Evolutionary conservation across 768 basidiomycete genomes (phyloP).

Genomic region (Pisolithus tinctorius): DNA sequence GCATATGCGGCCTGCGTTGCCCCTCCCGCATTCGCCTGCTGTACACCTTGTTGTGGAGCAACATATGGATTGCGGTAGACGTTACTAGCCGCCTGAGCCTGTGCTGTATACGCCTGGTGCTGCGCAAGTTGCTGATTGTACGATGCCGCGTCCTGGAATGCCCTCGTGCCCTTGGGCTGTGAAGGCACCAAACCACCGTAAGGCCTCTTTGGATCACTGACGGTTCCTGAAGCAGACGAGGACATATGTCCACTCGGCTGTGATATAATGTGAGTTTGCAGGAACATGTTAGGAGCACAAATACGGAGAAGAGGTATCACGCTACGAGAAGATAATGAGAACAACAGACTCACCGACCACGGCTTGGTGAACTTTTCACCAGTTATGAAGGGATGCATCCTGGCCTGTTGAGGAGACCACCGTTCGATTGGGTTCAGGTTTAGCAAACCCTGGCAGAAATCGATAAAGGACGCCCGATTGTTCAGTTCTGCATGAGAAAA

Average conservation of each 20-base stretch:
- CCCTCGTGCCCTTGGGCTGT: constrained; percentile 78
- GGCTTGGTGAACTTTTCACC: constrained; percentile 92
- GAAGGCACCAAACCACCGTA: constrained; percentile 91
- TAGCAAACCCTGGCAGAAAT: constrained; percentile 92
- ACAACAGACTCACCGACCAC: constrained; percentile 53
- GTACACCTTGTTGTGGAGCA: constrained; percentile 37
- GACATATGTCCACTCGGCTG: constrained; percentile 48
- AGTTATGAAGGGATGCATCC: constrained; percentile 94
- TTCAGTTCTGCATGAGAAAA: constrained; percentile 63
- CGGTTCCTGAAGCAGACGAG: constrained; percentile 24
- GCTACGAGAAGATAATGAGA: not conserved
- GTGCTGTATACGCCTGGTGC: constrained; percentile 89
- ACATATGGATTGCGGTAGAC: constrained; percentile 80
- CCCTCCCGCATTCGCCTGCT: constrained; percentile 10
- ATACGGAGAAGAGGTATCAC: not conserved
- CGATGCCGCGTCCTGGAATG: constrained; percentile 85
- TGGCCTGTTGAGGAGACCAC: constrained; percentile 97
- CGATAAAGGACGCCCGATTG: constrained; percentile 90
- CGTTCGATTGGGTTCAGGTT: constrained; percentile 92
- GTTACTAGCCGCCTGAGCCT: constrained; percentile 67
- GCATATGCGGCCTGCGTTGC: constrained; percentile 3
- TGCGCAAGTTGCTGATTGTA: constrained; percentile 95
- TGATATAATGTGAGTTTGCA: not conserved
- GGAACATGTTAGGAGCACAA: not conserved
- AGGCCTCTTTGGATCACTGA: constrained; percentile 72